Evolutionary conservation across 2,329 filamentous ascomycete genomes (phyloP), one percentile per base, ranked within the genome.

Genomic region (Elsinoe arachidis): DNA sequence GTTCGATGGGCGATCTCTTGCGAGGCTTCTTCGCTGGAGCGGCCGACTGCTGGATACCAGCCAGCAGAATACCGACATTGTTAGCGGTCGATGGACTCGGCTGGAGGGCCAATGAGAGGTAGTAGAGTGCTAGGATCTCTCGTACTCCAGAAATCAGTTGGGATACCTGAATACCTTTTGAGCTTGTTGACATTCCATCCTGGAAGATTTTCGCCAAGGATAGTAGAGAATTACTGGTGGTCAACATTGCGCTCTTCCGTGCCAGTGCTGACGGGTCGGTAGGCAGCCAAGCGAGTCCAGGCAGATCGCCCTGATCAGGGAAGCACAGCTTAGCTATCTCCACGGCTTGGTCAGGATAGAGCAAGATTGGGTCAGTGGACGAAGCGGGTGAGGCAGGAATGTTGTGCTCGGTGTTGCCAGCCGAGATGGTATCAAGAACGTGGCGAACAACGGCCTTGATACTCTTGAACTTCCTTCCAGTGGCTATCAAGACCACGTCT

Each of bases 151-250:
- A 85, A 2, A 84, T 80, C 17, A 70, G 62, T n/a, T 67, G 68
- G 26, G 61, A 64, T 17, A 70, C 61, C 15, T 66, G 66, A 35
- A 57, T 61, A 12, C 65, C 62, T 26, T 66, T 67, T 57, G 84
- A 82, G 15, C 84, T 84, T 58, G 82, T 90, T 2, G 92, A 90
- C 83, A 96, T 92, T 30, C 88, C 85, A 73, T 99, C 93, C 71
- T 99, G 93, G 62, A 96, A 95, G 35, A 99, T 99, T 72, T 99
- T 99, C 19, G 93, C 93, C 39, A 99, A 76, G 0, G 93, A 99
- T 1, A 99, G 78, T 15, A 99, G 76, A 0, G 92, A 95, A 68
- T 99, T 99, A 70, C 93, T 97, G 0, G 91, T 96, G 0, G 91
- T 97, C 11, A 91, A 90, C 21, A 96, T 80, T 1, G 90, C 91